Percentiles rank a stretch among this genome's conserved stretches.
Evolutionary conservation across 169 alveolate genomes (phyloP).

Genomic region (Plasmodium falciparum): DNA sequence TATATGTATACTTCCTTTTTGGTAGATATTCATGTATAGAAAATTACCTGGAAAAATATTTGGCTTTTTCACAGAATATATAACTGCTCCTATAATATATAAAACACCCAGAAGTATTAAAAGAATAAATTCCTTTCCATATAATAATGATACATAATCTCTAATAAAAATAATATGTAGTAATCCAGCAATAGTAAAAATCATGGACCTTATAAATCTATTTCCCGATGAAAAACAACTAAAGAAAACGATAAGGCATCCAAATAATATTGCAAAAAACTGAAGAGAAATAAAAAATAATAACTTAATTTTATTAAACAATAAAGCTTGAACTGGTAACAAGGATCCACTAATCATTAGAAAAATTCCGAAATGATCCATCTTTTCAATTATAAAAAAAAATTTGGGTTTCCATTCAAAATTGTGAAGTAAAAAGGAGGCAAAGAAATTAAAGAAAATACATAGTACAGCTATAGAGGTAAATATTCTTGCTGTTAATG

Average conservation of each 20-base stretch:
- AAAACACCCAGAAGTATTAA: slow-evolving; percentile 38
- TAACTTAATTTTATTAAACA: slow-evolving; percentile 53
- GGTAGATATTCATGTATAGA: not conserved
- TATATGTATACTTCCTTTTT: too few species aligned
- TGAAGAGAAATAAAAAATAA: slow-evolving; percentile 70
- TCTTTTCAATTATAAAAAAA: slow-evolving; percentile 22
- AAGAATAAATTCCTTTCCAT: slow-evolving; percentile 54
- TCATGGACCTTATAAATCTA: slow-evolving; percentile 66
- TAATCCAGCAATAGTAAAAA: slow-evolving; percentile 76
- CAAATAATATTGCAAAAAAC: slow-evolving; percentile 76
- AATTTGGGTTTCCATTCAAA: slow-evolving; percentile 79
- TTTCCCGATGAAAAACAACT: slow-evolving; percentile 45
- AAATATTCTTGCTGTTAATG: slow-evolving; percentile 24
- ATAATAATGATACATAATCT: slow-evolving; percentile 50
- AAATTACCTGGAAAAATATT: slow-evolving; percentile 71
- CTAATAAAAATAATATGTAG: slow-evolving; percentile 45
- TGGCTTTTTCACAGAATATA: slow-evolving; percentile 82
- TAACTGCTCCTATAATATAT: slow-evolving; percentile 81
- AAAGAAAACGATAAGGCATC: slow-evolving; percentile 53
- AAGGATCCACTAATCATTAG: slow-evolving; percentile 85
- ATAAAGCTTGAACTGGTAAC: slow-evolving; percentile 72
- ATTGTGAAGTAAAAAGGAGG: slow-evolving; percentile 65
- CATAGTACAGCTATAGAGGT: slow-evolving; percentile 54
- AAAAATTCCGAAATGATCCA: slow-evolving; percentile 79
- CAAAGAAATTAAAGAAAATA: slow-evolving; percentile 63